phyloP scores from a whole-genome alignment of 2,329 filamentous ascomycete species.

The Scedosporium apiospermum region DNA sequence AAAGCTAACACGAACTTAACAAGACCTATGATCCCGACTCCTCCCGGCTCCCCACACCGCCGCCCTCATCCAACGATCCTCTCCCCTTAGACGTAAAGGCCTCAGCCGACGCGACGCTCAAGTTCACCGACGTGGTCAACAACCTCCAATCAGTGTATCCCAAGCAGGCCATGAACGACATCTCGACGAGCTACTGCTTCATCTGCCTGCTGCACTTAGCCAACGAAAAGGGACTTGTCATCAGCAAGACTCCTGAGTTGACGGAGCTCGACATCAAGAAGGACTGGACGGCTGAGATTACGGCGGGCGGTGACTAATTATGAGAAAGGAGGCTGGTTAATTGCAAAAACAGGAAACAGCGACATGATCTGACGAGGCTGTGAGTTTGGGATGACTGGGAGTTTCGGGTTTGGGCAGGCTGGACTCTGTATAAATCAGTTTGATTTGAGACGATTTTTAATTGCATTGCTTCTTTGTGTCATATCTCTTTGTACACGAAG shows the following conservation, averaged over 20 bases:
- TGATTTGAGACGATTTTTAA: too few relatives aligned
- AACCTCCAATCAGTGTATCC: slow-evolving; percentile 78
- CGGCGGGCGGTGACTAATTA: slow-evolving; percentile 26
- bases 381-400: too few relatives aligned
- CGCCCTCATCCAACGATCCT: slow-evolving; percentile 22
- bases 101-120: slow-evolving; percentile 48
- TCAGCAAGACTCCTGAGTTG: slow-evolving; percentile 53
- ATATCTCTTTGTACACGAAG: too few relatives aligned
- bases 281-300: slow-evolving; percentile 51
- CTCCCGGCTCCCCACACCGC: slow-evolving; percentile 16
- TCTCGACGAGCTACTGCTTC: slow-evolving; percentile 88
- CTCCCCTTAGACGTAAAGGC: slow-evolving; percentile 16
- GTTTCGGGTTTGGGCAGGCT: too few relatives aligned
- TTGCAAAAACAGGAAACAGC: too few relatives aligned
- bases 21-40: slow-evolving; percentile 8
- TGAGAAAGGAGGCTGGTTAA: too few relatives aligned
- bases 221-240: slow-evolving; percentile 81
- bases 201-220: slow-evolving; percentile 86
- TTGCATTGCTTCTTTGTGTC: too few relatives aligned
- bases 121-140: slow-evolving; percentile 90
- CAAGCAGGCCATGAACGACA: slow-evolving; percentile 78
- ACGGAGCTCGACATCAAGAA: slow-evolving; percentile 52
- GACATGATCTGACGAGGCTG: too few relatives aligned
- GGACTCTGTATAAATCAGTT: too few relatives aligned
- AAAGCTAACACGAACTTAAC: background rate